Conservation (phyloP, 192 early-diverging fungal species). For the Coemansia sp. region DNA sequence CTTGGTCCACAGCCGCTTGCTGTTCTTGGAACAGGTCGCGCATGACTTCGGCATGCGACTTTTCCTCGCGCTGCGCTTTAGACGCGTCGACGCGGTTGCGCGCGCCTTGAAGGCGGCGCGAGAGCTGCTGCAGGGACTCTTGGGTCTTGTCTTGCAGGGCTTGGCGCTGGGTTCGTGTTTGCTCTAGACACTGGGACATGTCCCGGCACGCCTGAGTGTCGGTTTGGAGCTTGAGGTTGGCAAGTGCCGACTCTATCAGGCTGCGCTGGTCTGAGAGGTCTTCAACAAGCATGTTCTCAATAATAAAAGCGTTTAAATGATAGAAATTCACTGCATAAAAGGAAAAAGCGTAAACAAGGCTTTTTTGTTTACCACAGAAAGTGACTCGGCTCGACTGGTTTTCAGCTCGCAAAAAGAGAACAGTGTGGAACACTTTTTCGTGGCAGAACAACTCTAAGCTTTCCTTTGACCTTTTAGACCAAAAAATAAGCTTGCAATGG, state of each 20-base stretch:
- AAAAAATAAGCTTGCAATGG: constrained; percentile 10
- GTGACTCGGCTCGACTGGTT: background rate
- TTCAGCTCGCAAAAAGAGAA: background rate
- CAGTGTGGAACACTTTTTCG: background rate
- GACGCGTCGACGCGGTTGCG: constrained; percentile 36
- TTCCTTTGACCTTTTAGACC: background rate
- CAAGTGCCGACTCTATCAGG: constrained; percentile 20
- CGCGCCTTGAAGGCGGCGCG: constrained; percentile 38
- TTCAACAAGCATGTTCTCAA: constrained; percentile 18
- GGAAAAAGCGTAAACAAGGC: background rate
- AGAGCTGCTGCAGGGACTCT: constrained; percentile 40
- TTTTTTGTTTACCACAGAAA: background rate
- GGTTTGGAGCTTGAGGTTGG: constrained; percentile 31
- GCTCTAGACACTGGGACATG: constrained; percentile 11
- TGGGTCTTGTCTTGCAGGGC: constrained; percentile 24
- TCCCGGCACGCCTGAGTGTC: constrained; percentile 23
- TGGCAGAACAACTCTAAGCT: too few relatives aligned
- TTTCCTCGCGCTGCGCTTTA: constrained; percentile 41
- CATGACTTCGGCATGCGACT: constrained; percentile 47
- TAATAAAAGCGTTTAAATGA: background rate
- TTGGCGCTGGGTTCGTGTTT: constrained; percentile 12
- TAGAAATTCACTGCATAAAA: constrained; percentile 6
- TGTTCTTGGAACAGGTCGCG: constrained; percentile 29
- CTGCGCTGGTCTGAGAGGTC: constrained; percentile 33
- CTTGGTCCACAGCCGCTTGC: constrained; percentile 14